Evolutionary conservation across 208 protist genomes (phyloP), one percentile per base, ranked within the genome.

Genomic region (Phytomonas francai): DNA sequence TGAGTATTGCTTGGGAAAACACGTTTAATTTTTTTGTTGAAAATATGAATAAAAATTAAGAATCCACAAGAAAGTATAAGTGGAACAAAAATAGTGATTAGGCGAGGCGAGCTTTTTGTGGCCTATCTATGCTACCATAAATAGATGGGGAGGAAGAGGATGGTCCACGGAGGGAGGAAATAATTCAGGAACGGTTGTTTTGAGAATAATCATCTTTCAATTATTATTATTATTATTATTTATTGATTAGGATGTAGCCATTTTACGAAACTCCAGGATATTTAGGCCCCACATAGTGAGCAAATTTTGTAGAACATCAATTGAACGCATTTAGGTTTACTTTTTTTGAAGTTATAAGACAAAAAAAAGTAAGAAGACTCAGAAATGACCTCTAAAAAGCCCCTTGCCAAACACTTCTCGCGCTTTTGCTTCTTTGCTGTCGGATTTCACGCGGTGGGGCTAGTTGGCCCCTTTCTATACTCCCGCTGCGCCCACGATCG

Each of bases 401-500:
- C 39, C 39, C 9, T 45, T 7, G 19, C 9, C 39, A 45, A 45
- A 11, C 63, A 62, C 16, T 8, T 79, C 39, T 49, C 63, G 0
- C 68, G 77, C 27, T 22, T 75, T n/a, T 85, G 79, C 67, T 29
- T 51, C 7, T 61, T 33, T 12, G 30, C 79, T n/a, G 68, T 84
- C 16, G 78, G 65, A 12, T 77, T 65, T 9, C 84, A 85, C 42
- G 39, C 78, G 11, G 30, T 73, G 16, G 64, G 78, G 61, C 70
- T 60, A 27, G 58, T 61, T 7, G 66, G 74, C 0, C 65, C 80
- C 12, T 62, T 91, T 16, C 0, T 78, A 3, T 85, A 73, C 61
- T 81, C 84, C 2, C 56, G 68, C 0, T 61, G 67, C 6, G 36
- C 49, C 1, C 79, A n/a, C 3, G 88, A 94, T 60, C 57, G 39